phyloP scores from a whole-genome alignment of 2,329 filamentous ascomycete species.

The Penicillium sp. region DNA sequence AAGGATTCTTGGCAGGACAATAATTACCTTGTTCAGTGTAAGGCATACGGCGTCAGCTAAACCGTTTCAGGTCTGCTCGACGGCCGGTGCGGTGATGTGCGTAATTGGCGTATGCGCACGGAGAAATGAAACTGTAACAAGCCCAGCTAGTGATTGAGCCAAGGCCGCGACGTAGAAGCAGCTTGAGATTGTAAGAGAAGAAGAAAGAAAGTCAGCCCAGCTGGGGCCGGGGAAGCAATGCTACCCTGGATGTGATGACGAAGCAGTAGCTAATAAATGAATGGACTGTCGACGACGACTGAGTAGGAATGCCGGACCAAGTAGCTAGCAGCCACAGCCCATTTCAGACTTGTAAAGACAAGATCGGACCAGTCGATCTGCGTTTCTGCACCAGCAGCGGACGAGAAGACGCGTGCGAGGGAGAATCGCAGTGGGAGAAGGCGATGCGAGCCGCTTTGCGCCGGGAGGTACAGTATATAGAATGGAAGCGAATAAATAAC shows the following conservation, averaged over 20 bases:
- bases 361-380: background rate
- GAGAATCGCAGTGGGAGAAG: background rate
- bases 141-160: background rate
- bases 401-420: background rate
- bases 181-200: background rate
- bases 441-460: too few relatives aligned
- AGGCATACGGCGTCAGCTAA: slow-evolving; percentile 4
- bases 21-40: slow-evolving; percentile 5
- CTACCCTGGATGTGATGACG: background rate
- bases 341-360: background rate
- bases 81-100: background rate
- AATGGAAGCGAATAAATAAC: background rate
- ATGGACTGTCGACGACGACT: background rate
- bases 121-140: background rate
- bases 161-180: background rate
- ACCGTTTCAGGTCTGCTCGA: slow-evolving; percentile 7
- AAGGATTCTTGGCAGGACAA: background rate
- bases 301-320: background rate
- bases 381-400: background rate
- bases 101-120: background rate
- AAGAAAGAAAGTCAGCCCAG: background rate
- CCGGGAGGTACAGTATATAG: background rate
- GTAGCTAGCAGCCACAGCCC: background rate
- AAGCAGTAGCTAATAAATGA: background rate
- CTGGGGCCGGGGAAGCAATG: background rate